Conservation (phyloP, 1,284 basidiomycete species). For the Fomitopsis palustris region DNA sequence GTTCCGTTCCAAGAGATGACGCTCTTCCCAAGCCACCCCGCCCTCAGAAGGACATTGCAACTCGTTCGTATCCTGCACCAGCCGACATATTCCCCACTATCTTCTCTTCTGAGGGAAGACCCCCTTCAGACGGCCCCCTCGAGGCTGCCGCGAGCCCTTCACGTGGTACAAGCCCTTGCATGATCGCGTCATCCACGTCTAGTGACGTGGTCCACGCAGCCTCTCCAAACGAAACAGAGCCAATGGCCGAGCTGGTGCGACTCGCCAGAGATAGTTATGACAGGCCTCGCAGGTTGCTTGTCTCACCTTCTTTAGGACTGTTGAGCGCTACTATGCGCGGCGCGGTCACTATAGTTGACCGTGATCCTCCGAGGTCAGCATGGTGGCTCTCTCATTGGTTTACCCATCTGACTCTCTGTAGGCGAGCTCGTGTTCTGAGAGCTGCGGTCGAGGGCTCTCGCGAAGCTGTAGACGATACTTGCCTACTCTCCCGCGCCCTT, state of each 20-base stretch:
- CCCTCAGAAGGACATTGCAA: background rate
- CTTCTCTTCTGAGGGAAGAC: background rate
- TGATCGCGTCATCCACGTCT: background rate
- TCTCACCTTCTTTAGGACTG: conserved; percentile 12
- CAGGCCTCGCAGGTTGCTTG: conserved; percentile 39
- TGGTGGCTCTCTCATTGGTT: conserved; percentile 6
- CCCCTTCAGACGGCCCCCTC: background rate
- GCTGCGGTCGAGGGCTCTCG: background rate
- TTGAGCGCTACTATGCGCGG: conserved; percentile 36
- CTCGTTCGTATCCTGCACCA: background rate
- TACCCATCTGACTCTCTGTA: conserved; percentile 2
- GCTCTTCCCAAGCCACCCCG: background rate
- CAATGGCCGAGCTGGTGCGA: conserved; percentile 5
- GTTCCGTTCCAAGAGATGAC: background rate
- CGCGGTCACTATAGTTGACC: conserved; percentile 28
- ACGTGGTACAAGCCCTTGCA: background rate
- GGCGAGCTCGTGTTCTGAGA: conserved; percentile 3
- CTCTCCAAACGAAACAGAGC: background rate
- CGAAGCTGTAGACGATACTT: conserved; percentile 40
- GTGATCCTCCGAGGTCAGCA: conserved; percentile 7
- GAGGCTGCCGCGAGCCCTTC: background rate
- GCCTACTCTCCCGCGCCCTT: conserved; percentile 29
- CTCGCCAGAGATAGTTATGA: conserved; percentile 30
- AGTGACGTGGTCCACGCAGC: background rate
- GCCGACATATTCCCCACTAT: background rate